These are phyloP conservation scores for Ceratocystis lukuohia DNA, from an alignment of 2,329 filamentous ascomycete species.

Conservation along the genomic window DNA sequence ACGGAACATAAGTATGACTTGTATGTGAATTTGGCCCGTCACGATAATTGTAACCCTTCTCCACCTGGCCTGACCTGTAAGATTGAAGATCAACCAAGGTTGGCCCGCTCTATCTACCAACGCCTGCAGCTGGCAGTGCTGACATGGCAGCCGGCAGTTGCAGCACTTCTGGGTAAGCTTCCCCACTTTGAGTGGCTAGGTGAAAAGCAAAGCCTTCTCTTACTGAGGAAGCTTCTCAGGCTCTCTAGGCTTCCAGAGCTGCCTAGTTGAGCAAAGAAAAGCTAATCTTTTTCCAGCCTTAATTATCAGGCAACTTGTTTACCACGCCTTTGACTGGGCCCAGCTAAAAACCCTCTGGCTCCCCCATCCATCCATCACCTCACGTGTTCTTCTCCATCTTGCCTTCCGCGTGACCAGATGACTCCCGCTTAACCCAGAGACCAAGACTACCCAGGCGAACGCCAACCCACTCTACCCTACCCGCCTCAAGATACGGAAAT, in stretches of 20 bases:
- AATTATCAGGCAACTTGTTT: neutral
- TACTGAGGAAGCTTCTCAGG: neutral
- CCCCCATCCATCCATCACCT: conserved; percentile 25
- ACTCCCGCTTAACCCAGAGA: conserved; percentile 15
- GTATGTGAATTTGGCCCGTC: no score
- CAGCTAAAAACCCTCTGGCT: conserved; percentile 14
- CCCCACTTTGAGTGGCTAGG: conserved; percentile 1
- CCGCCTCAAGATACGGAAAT: neutral
- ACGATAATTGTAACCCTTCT: no score
- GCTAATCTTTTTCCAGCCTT: no score
- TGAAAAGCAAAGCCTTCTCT: neutral
- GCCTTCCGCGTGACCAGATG: conserved; percentile 29
- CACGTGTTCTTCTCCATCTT: conserved; percentile 30
- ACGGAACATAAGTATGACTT: no score
- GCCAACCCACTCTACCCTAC: conserved; percentile 2
- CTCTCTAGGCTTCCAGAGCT: neutral
- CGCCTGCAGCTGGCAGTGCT: neutral
- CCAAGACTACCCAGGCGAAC: conserved; percentile 5
- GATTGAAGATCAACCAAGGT: neutral
- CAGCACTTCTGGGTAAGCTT: neutral
- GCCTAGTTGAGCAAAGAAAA: no score
- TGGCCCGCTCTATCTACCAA: neutral
- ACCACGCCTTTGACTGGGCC: neutral
- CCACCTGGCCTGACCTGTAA: no score
- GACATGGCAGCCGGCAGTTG: neutral